phyloP scores from a whole-genome alignment of 1,284 basidiomycete species.

The Marasmius fiardii region DNA sequence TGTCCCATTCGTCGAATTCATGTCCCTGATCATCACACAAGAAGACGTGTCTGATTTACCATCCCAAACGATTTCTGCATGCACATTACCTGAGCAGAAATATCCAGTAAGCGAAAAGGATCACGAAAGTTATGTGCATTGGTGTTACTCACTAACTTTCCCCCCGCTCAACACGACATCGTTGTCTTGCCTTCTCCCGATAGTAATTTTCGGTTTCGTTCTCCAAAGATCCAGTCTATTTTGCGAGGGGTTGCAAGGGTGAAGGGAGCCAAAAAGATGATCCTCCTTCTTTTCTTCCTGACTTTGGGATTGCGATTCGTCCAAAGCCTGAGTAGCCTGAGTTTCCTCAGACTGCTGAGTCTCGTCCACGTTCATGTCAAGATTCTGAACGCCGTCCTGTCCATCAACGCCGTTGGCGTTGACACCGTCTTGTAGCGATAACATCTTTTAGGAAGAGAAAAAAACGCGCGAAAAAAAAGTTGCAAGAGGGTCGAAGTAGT shows the following conservation, averaged over 20 bases:
- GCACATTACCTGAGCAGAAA: constrained; percentile 59
- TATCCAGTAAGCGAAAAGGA: background rate
- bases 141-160: constrained; percentile 70
- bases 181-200: constrained; percentile 57
- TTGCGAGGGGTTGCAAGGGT: constrained; percentile 50
- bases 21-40: constrained; percentile 65
- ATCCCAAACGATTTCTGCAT: constrained; percentile 67
- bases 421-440: background rate
- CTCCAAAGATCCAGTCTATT: constrained; percentile 60
- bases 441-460: background rate
- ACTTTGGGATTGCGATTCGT: constrained; percentile 29
- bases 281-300: constrained; percentile 30
- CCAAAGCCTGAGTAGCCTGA: constrained; percentile 52
- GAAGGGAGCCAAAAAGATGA: constrained; percentile 67
- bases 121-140: background rate
- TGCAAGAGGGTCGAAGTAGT: no score
- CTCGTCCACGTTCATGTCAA: background rate
- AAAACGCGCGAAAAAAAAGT: background rate
- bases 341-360: constrained; percentile 29
- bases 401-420: background rate
- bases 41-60: constrained; percentile 48
- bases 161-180: constrained; percentile 56
- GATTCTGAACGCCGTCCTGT: background rate
- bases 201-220: constrained; percentile 37
- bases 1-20: constrained; percentile 77